Conservation (phyloP, 768 basidiomycete genomes). For the Mrakia gelida region DNA sequence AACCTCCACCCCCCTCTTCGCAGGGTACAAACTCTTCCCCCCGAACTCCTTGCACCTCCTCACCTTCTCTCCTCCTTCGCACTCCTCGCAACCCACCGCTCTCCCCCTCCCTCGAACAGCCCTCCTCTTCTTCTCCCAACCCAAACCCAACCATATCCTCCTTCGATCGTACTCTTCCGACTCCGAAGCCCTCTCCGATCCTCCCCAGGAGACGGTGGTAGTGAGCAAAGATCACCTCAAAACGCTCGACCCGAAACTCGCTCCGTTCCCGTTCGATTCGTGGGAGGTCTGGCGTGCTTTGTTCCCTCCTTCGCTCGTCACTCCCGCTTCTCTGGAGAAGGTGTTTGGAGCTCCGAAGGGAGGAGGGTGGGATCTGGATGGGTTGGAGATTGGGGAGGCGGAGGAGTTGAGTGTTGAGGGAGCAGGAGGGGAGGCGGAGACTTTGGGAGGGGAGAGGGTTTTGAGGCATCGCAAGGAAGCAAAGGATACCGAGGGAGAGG, state of each 20-base stretch:
- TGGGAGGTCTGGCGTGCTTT: slow-evolving; percentile 13
- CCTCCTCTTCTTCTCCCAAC: slow-evolving; percentile 16
- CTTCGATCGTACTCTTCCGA: background rate
- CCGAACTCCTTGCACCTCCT: slow-evolving; percentile 19
- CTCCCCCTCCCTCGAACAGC: slow-evolving; percentile 17
- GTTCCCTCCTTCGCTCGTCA: slow-evolving; percentile 8
- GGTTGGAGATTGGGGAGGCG: slow-evolving; percentile 25
- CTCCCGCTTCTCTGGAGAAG: background rate
- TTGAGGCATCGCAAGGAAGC: slow-evolving; percentile 16
- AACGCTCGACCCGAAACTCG: slow-evolving; percentile 27
- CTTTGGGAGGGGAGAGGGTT: slow-evolving; percentile 24
- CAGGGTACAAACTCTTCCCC: slow-evolving; percentile 27
- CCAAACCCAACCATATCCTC: slow-evolving; percentile 16
- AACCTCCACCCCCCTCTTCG: slow-evolving; percentile 14
- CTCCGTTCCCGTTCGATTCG: slow-evolving; percentile 26
- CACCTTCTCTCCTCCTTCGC: slow-evolving; percentile 14
- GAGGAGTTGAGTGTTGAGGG: slow-evolving; percentile 10
- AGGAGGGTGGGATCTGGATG: slow-evolving; percentile 28
- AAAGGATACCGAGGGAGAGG: background rate
- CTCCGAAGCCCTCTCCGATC: background rate
- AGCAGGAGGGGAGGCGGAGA: background rate
- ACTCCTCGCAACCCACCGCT: background rate
- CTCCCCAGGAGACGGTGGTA: background rate
- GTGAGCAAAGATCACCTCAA: slow-evolving; percentile 15
- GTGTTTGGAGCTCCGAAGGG: background rate